Conservation (phyloP, 2,329 filamentous ascomycete species). For the Knoxdaviesia proteae region DNA sequence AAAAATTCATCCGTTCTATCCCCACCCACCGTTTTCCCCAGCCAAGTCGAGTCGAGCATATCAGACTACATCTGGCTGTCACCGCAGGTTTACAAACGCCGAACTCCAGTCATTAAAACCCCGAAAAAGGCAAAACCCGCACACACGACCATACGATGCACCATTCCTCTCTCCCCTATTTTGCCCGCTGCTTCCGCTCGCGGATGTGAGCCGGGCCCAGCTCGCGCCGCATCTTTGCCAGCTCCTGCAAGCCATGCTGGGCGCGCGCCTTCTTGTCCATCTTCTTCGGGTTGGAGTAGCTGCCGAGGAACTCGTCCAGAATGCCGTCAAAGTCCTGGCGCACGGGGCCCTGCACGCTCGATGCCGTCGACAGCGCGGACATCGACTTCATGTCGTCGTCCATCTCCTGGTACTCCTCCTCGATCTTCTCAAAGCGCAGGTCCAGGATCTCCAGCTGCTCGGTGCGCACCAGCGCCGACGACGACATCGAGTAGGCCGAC, state of each 20-base stretch:
- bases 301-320: conserved; percentile 79
- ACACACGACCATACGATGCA: too few species aligned
- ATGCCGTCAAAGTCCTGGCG: conserved; percentile 70
- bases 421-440: conserved; percentile 75
- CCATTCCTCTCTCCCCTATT: too few species aligned
- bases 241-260: conserved; percentile 63
- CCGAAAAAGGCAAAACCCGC: too few species aligned
- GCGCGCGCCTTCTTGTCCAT: conserved; percentile 65
- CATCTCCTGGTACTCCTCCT: conserved; percentile 47
- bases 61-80: too few species aligned
- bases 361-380: conserved; percentile 40
- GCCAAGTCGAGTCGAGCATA: too few species aligned
- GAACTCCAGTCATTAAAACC: too few species aligned
- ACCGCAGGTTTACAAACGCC: too few species aligned
- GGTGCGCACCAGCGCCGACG: conserved; percentile 67
- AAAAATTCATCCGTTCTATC: too few species aligned
- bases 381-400: conserved; percentile 29
- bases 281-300: conserved; percentile 50
- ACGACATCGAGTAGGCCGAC: conserved; percentile 80
- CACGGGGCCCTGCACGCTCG: conserved; percentile 46
- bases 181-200: conserved; percentile 4
- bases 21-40: too few species aligned
- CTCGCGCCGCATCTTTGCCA: conserved; percentile 71
- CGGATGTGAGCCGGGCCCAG: conserved; percentile 54
- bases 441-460: conserved; percentile 74